A percentile compares a stretch with the other conserved stretches of the same genome.
These are phyloP conservation scores for Brassica juncea DNA, from an alignment of 345 rosid genomes.

Conservation along the genomic window DNA sequence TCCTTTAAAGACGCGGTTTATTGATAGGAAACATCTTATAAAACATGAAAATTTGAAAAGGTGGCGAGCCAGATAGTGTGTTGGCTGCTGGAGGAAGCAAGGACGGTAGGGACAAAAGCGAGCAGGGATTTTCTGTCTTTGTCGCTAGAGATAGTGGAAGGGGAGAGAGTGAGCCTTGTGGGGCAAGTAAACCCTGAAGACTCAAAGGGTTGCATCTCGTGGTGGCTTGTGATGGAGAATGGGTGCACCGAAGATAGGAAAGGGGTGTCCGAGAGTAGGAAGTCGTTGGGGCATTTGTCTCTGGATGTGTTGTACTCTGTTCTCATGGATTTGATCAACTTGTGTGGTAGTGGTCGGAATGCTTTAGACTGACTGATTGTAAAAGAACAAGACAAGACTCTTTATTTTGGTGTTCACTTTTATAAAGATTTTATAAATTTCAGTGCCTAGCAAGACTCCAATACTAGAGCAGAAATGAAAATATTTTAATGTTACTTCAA, in stretches of 20 bases:
- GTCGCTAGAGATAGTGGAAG: conserved; percentile 82
- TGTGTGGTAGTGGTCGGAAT: conserved; percentile 57
- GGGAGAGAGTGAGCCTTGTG: conserved; percentile 77
- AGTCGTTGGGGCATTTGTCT: conserved; percentile 75
- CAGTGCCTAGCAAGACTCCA: not conserved
- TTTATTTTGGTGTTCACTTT: not conserved
- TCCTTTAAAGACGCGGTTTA: not conserved
- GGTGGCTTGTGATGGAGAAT: conserved; percentile 92
- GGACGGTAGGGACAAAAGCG: conserved; percentile 75
- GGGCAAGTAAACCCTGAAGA: conserved; percentile 87
- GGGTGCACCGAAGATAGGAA: conserved; percentile 65
- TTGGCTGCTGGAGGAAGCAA: conserved; percentile 93
- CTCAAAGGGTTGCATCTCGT: conserved; percentile 67
- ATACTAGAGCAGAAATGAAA: not conserved
- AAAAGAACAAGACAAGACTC: conserved; percentile 4
- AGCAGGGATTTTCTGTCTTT: conserved; percentile 68
- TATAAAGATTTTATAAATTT: not conserved
- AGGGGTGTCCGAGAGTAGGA: conserved; percentile 58
- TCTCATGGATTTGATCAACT: conserved; percentile 76
- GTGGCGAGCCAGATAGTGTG: conserved; percentile 93
- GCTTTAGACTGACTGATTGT: conserved; percentile 21
- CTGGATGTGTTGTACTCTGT: conserved; percentile 66
- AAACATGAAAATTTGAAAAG: conserved; percentile 31
- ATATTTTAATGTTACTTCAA: not conserved
- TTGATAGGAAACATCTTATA: not conserved